phyloP scores from a whole-genome alignment of 148 eudicot species.

The Cornus florida region DNA sequence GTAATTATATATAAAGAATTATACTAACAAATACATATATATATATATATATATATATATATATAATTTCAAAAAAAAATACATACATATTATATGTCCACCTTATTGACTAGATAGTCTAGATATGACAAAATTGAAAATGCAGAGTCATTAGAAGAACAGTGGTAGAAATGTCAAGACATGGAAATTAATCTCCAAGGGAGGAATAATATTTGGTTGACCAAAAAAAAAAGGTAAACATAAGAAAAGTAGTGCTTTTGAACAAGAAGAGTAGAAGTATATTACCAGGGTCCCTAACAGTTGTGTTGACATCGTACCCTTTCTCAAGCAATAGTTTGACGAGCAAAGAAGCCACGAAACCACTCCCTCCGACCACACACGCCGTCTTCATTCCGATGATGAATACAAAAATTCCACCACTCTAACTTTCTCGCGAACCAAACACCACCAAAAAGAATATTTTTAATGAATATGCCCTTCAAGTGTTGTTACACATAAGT shows the following conservation, averaged over 20 bases:
- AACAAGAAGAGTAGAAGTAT: too few species aligned
- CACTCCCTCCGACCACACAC: conserved; percentile 61
- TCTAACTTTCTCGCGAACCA: background rate
- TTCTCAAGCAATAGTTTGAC: conserved; percentile 47
- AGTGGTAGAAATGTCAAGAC: background rate
- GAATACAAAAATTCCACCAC: background rate
- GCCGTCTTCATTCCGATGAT: conserved; percentile 27
- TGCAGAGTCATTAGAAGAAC: background rate
- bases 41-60: too few species aligned
- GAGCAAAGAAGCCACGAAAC: conserved; percentile 54
- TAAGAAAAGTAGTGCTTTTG: too few species aligned
- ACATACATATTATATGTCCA: background rate
- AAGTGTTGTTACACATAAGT: background rate
- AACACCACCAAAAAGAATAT: background rate
- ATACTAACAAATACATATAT: too few species aligned
- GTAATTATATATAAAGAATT: too few species aligned
- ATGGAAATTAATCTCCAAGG: too few species aligned
- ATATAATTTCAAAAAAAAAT: too few species aligned
- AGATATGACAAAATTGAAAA: background rate
- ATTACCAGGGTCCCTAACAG: conserved; percentile 65
- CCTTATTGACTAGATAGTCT: background rate
- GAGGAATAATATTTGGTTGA: too few species aligned
- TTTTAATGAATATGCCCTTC: too few species aligned
- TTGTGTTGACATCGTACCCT: conserved; percentile 56
- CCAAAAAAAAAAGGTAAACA: too few species aligned